These are phyloP conservation scores for Rheum nobile DNA, from an alignment of 148 eudicot species.

Conservation along the genomic window DNA sequence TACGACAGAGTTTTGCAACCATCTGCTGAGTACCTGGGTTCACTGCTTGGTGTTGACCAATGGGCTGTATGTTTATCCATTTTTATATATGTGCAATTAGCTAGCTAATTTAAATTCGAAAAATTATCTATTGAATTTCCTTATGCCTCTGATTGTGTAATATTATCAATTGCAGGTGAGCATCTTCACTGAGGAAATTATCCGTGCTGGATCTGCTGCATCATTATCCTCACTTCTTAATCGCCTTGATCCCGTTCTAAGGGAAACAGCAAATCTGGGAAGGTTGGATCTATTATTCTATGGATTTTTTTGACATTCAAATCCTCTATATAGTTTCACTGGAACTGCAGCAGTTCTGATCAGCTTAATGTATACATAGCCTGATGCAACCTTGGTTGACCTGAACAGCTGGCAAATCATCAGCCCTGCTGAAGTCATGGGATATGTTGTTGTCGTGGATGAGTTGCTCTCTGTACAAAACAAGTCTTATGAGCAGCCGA, in stretches of 20 bases:
- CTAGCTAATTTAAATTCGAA: not conserved
- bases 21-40: conserved; percentile 93
- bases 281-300: conserved; percentile 31
- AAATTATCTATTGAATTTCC: not conserved
- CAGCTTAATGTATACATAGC: conserved; percentile 1
- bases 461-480: conserved; percentile 90
- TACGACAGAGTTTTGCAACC: conserved; percentile 84
- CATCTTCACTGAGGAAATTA: conserved; percentile 92
- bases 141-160: conserved; percentile 5
- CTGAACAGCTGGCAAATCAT: conserved; percentile 92
- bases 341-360: not conserved
- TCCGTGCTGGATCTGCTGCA: conserved; percentile 98
- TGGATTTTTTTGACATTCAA: not conserved
- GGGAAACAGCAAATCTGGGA: conserved; percentile 86
- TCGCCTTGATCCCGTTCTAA: conserved; percentile 89
- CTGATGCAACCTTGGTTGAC: conserved; percentile 13
- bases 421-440: conserved; percentile 92
- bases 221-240: conserved; percentile 86
- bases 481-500: conserved; percentile 63
- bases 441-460: conserved; percentile 84
- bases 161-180: conserved; percentile 40
- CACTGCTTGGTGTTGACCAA: conserved; percentile 75
- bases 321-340: not conserved
- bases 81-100: not conserved
- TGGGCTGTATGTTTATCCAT: conserved; percentile 69